Evolutionary conservation across 1,284 basidiomycete genomes (phyloP).

Genomic region (Inonotus hispidus): DNA sequence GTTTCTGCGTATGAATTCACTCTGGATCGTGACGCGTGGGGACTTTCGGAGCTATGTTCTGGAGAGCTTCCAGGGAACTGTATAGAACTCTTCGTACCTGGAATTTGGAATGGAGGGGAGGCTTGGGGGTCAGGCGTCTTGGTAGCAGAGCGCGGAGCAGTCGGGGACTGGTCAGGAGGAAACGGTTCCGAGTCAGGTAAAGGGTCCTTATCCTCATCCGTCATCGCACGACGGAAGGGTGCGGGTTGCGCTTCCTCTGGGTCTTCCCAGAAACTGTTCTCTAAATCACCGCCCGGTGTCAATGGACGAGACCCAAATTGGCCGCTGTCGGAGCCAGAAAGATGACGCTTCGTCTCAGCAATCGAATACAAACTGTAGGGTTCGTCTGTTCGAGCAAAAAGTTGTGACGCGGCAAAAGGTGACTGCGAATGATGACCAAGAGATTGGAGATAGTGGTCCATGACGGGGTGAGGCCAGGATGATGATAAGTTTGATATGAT

Average conservation of each 20-base stretch:
- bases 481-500: slow-evolving; percentile 62
- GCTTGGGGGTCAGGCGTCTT: slow-evolving; percentile 53
- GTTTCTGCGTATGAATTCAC: slow-evolving; percentile 67
- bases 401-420: slow-evolving; percentile 82
- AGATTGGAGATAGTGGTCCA: slow-evolving; percentile 40
- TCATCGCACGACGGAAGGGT: slow-evolving; percentile 76
- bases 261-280: slow-evolving; percentile 42
- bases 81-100: slow-evolving; percentile 61
- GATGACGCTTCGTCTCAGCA: slow-evolving; percentile 57
- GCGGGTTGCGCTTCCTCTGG: slow-evolving; percentile 53
- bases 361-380: slow-evolving; percentile 76
- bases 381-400: slow-evolving; percentile 72
- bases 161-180: slow-evolving; percentile 40
- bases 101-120: slow-evolving; percentile 41
- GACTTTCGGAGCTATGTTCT: slow-evolving; percentile 57
- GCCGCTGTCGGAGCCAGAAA: slow-evolving; percentile 50
- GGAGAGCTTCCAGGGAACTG: slow-evolving; percentile 75
- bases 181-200: slow-evolving; percentile 37
- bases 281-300: slow-evolving; percentile 40
- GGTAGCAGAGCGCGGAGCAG: slow-evolving; percentile 32
- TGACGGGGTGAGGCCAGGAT: slow-evolving; percentile 54
- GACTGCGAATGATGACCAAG: slow-evolving; percentile 65
- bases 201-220: slow-evolving; percentile 71
- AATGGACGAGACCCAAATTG: slow-evolving; percentile 46
- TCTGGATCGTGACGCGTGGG: slow-evolving; percentile 47